A percentile compares a stretch with the other conserved stretches of the same genome.
phyloP scores from a whole-genome alignment of 345 rosid genomes.

The Syzygium grande region DNA sequence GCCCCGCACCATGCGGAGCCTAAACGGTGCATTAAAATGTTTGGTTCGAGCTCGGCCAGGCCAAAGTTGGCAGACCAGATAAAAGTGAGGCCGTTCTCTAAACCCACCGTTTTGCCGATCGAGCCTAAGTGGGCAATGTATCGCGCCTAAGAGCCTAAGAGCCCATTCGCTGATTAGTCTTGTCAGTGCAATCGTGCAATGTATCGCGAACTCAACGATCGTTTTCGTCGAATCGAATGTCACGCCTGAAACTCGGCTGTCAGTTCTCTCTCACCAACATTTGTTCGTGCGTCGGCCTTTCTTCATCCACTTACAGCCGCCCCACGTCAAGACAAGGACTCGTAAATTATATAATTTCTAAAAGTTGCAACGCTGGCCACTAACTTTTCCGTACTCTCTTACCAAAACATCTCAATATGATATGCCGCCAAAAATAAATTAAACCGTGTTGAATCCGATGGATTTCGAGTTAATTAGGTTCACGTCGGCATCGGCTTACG shows the following conservation, averaged over 20 bases:
- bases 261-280: not conserved
- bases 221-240: not conserved
- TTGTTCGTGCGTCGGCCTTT: not conserved
- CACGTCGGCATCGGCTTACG: not conserved
- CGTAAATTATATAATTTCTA: not conserved
- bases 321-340: not conserved
- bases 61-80: not conserved
- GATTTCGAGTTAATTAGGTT: not conserved
- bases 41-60: not conserved
- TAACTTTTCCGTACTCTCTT: not conserved
- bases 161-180: not conserved
- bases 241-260: rapidly evolving
- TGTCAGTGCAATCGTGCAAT: too few species aligned
- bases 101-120: not conserved
- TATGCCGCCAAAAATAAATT: not conserved
- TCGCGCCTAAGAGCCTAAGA: not conserved
- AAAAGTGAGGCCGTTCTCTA: not conserved
- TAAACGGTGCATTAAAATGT: not conserved
- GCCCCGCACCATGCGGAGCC: not conserved
- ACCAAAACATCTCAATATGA: not conserved
- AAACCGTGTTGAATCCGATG: not conserved
- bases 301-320: not conserved
- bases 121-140: not conserved
- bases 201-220: rapidly evolving
- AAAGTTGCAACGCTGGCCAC: not conserved